phyloP scores from a whole-genome alignment of 1,284 basidiomycete species.

The Irpex lacteus region DNA sequence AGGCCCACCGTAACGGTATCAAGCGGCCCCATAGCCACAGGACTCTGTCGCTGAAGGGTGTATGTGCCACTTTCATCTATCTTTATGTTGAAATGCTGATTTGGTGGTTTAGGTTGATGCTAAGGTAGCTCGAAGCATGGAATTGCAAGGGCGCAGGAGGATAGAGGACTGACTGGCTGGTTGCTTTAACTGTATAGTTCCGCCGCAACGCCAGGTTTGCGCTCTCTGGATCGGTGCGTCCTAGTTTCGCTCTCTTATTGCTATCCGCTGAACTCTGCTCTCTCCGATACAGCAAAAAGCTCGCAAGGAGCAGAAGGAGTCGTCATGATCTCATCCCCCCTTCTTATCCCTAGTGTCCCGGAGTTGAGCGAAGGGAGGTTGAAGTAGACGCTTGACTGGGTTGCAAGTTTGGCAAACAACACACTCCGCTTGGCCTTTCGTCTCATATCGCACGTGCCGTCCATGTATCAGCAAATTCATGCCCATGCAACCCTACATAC shows the following conservation, averaged over 20 bases:
- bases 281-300: constrained; percentile 56
- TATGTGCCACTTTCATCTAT: constrained; percentile 43
- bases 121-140: constrained; percentile 53
- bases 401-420: neutral
- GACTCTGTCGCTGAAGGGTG: constrained; percentile 89
- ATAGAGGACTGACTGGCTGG: constrained; percentile 5
- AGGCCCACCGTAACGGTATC: constrained; percentile 98
- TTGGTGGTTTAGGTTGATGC: constrained; percentile 67
- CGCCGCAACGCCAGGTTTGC: constrained; percentile 83
- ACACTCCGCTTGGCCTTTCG: neutral
- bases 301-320: constrained; percentile 53
- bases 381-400: constrained; percentile 1
- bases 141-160: neutral
- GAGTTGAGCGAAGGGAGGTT: neutral
- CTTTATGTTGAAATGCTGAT: constrained; percentile 11
- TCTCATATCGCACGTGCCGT: neutral
- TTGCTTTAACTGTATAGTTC: constrained; percentile 51
- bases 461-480: constrained; percentile 24
- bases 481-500: constrained; percentile 22
- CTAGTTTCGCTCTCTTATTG: too few relatives aligned
- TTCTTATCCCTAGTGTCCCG: neutral
- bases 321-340: constrained; percentile 34
- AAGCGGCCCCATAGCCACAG: constrained; percentile 76
- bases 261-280: constrained; percentile 8
- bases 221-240: constrained; percentile 74